Base-by-base conservation (phyloP, 2,329 filamentous ascomycete genomes). In the Alternaria sp. region DNA sequence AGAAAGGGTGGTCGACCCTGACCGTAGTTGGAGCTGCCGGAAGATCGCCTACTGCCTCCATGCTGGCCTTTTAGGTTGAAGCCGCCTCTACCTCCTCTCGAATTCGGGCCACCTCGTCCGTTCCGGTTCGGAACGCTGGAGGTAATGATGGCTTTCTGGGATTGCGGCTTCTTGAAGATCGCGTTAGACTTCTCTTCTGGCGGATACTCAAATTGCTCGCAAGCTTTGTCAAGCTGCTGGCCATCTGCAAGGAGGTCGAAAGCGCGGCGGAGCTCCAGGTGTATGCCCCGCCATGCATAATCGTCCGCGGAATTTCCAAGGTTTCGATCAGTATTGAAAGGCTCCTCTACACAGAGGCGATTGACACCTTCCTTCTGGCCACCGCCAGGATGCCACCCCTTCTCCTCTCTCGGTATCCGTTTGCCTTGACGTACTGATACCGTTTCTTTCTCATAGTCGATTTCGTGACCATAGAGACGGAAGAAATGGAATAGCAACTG, bases 281-380 rank as follows among this genome's bases (percentile, higher is more conserved):
- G 96, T 28, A 99, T 87, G 1, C 96, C 96, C 54, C 91, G 89
- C 81, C 97, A 97, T 0, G 96, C 95, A 46, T 92, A 96, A 77
- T 97, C 94, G 77, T 99, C 96, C 9, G 93, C 96, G 2, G 96
- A 98, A 73, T 99, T 99, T 45, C 94, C 96, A 49, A 99, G 85
- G 77, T 99, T 99, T 45, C 96, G 89, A 36, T 87, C 86, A 5
- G 87, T 91, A 73, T 97, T 99, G 84, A 99, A 99, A 0, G 96
- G 96, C 79, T 99, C 96, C 77, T 99, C 96, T 11, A 99, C 93
- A 77, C 95, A 97, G 30, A 99, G 86, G 66, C 91, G 89, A 73
- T 97, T 96, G 74, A 81, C 77, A 15, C 81, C 82, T 62, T 85
- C 83, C 72, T 84, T 84, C 46, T 77, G 74, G 23, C 80, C 78